phyloP scores from a whole-genome alignment of 331 rosid species.

The Erythrophleum ivorense region DNA sequence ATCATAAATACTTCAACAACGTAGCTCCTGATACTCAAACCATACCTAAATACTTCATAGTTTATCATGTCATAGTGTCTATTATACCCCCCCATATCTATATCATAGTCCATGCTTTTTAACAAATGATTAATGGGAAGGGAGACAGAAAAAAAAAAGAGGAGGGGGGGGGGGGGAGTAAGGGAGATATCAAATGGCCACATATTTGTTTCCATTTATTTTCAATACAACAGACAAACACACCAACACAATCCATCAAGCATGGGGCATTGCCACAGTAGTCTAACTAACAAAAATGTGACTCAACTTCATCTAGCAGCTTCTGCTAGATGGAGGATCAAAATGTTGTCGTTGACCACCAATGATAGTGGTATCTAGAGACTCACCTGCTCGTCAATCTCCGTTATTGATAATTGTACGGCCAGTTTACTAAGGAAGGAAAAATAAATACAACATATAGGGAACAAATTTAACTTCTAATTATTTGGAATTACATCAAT shows the following conservation, averaged over 20 bases:
- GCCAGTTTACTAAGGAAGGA: slow-evolving; percentile 14
- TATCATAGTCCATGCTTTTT: background rate
- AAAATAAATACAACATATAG: slow-evolving; percentile 26
- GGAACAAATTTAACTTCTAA: slow-evolving; percentile 12
- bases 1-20: too few relatives aligned
- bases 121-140: background rate
- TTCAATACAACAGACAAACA: slow-evolving; percentile 30
- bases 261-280: slow-evolving; percentile 14
- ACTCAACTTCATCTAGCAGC: slow-evolving; percentile 31
- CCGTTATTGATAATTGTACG: slow-evolving; percentile 31
- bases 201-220: slow-evolving; percentile 22
- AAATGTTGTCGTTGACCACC: slow-evolving; percentile 23
- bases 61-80: background rate
- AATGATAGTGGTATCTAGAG: slow-evolving; percentile 2
- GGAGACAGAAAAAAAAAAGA: background rate
- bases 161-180: background rate
- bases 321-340: slow-evolving; percentile 32
- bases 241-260: slow-evolving; percentile 27
- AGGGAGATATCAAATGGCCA: background rate
- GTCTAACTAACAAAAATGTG: slow-evolving; percentile 34
- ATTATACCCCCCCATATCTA: background rate
- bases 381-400: slow-evolving; percentile 23
- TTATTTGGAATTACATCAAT: slow-evolving; percentile 23
- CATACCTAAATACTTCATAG: background rate
- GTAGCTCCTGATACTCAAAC: too few relatives aligned